Evolutionary conservation across 208 protist genomes (phyloP).

Genomic region (Trypanosoma boissoni): DNA sequence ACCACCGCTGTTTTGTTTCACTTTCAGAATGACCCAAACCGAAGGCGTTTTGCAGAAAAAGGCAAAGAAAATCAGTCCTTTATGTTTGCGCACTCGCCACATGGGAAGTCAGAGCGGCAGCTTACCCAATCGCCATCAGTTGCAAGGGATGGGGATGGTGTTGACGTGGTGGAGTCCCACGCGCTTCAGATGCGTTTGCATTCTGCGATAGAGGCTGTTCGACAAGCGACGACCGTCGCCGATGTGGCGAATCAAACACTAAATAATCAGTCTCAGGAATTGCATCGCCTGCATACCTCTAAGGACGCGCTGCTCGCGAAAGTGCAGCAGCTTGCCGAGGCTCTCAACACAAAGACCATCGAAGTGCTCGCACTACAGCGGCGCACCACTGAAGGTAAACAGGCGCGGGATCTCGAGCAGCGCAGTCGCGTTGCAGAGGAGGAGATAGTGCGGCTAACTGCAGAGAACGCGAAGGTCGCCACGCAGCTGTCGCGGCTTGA

Average conservation of each 20-base stretch:
- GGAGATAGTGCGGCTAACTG: background rate
- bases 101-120: background rate
- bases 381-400: background rate
- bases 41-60: no score
- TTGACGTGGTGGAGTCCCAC: background rate
- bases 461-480: conserved; percentile 2
- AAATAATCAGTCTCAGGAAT: background rate
- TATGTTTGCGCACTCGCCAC: background rate
- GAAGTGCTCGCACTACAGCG: conserved; percentile 13
- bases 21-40: background rate
- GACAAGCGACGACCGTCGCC: background rate
- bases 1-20: conserved; percentile 17
- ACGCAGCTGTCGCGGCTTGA: background rate
- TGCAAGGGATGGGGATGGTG: background rate
- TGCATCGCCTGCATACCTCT: background rate
- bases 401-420: background rate
- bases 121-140: background rate
- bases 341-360: conserved; percentile 13
- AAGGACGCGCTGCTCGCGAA: background rate
- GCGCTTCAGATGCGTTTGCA: background rate
- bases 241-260: conserved; percentile 10
- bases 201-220: background rate
- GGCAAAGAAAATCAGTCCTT: no score
- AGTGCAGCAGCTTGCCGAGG: conserved; percentile 10
- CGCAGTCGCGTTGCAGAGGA: background rate